Percentiles rank a stretch among this genome's conserved stretches.
Conservation (phyloP, 2,329 filamentous ascomycete species). For the Colletotrichum spaethianum region DNA sequence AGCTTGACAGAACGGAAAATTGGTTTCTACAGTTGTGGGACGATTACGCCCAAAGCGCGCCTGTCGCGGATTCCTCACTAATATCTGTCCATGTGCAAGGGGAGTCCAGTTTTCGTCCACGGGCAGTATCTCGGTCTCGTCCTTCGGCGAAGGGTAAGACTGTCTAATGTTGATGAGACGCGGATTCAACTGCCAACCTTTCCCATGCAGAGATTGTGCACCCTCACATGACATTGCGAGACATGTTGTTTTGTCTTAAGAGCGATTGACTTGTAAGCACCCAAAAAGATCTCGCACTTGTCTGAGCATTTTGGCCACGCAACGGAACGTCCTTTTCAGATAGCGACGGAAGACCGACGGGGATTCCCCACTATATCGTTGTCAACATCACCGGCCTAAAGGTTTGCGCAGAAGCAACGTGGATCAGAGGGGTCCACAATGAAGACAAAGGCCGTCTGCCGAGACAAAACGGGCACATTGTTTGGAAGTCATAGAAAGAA, state of each 20-base stretch:
- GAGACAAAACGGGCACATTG: background rate
- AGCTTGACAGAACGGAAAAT: background rate
- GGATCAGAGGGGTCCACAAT: background rate
- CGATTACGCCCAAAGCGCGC: background rate
- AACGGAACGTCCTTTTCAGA: background rate
- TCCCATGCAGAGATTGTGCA: background rate
- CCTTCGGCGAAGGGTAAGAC: background rate
- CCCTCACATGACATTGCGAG: background rate
- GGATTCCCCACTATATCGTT: background rate
- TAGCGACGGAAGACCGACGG: background rate
- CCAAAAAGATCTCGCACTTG: background rate
- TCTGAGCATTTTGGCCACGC: background rate
- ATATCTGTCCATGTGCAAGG: background rate
- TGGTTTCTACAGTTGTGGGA: background rate
- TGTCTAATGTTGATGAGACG: background rate
- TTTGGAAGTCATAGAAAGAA: background rate
- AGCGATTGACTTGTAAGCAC: background rate
- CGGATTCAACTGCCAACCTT: background rate
- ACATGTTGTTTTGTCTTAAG: background rate
- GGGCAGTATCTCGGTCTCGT: background rate
- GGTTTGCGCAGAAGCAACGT: too few species aligned
- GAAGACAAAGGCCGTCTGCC: background rate
- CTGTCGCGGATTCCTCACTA: too few species aligned
- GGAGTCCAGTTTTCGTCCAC: background rate
- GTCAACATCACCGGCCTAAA: too few species aligned